A percentile compares a stretch with the other conserved stretches of the same genome.
Evolutionary conservation across 1,284 basidiomycete species (phyloP).

Genomic region (Moniliella sp.): DNA sequence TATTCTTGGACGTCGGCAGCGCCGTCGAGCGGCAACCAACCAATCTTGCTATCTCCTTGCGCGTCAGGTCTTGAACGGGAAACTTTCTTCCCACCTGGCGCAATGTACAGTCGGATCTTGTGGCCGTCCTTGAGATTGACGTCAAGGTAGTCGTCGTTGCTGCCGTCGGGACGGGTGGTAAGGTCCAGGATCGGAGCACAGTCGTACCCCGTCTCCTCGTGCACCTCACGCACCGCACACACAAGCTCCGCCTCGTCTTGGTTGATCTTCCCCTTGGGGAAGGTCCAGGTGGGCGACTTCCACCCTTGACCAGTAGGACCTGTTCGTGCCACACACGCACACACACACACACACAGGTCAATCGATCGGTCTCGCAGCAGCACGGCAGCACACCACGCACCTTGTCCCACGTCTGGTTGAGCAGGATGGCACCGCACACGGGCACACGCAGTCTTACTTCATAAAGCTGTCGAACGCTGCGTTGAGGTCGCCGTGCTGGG

Average conservation of each 20-base stretch:
- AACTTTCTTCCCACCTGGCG: constrained; percentile 76
- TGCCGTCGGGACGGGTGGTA: no score
- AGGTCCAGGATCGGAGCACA: constrained; percentile 13
- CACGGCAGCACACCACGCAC: no score
- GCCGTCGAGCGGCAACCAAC: constrained; percentile 81
- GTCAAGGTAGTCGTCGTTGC: constrained; percentile 60
- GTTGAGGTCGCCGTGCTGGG: constrained; percentile 14
- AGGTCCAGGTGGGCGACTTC: constrained; percentile 91
- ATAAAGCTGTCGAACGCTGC: constrained; percentile 30
- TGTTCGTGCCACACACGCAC: no score
- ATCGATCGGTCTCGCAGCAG: no score
- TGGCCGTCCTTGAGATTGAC: constrained; percentile 66
- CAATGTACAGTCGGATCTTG: constrained; percentile 77
- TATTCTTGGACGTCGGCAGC: constrained; percentile 81
- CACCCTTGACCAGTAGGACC: constrained; percentile 56
- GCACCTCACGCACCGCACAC: constrained; percentile 41
- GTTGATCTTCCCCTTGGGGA: constrained; percentile 98
- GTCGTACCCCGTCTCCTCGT: constrained; percentile 31
- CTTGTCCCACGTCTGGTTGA: constrained; percentile 74
- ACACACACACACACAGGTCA: no score
- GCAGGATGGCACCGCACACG: constrained; percentile 91
- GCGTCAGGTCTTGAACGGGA: constrained; percentile 70
- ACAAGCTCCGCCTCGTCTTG: constrained; percentile 45
- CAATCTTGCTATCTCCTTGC: constrained; percentile 94
- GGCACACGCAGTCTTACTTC: constrained; percentile 84